Evolutionary conservation across 2,329 filamentous ascomycete genomes (phyloP).

Genomic region (Thielaviopsis ethacetica): DNA sequence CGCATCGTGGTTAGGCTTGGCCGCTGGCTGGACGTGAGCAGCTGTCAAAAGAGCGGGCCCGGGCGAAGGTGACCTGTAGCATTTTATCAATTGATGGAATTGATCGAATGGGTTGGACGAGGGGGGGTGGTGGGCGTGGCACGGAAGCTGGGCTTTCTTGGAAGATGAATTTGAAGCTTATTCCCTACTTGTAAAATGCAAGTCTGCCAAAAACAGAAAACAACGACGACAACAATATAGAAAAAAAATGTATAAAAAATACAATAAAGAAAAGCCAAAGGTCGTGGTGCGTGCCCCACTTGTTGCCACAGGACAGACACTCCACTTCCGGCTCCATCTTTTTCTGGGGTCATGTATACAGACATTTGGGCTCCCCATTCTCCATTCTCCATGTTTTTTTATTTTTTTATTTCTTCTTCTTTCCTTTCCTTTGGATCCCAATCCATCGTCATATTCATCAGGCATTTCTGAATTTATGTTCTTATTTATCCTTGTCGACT

Average conservation of each 20-base stretch:
- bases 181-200: not conserved
- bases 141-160: no score
- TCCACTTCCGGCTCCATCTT: conserved; percentile 3
- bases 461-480: not conserved
- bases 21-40: not conserved
- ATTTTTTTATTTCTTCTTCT: not conserved
- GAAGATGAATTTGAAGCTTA: not conserved
- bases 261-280: not conserved
- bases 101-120: not conserved
- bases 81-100: not conserved
- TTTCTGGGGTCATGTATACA: conserved; percentile 3
- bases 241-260: no score
- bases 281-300: not conserved
- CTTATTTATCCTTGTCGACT: not conserved
- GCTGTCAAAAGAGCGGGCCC: not conserved
- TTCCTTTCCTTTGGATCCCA: no score
- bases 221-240: no score
- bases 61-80: not conserved
- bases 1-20: not conserved
- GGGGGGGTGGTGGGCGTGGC: no score
- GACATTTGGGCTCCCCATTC: not conserved
- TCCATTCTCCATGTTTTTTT: not conserved
- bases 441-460: not conserved
- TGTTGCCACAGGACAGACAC: not conserved
- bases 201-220: not conserved